These are phyloP conservation scores for Dactylellina leptospora DNA, from an alignment of 2,329 filamentous ascomycete genomes.

Conservation along the genomic window DNA sequence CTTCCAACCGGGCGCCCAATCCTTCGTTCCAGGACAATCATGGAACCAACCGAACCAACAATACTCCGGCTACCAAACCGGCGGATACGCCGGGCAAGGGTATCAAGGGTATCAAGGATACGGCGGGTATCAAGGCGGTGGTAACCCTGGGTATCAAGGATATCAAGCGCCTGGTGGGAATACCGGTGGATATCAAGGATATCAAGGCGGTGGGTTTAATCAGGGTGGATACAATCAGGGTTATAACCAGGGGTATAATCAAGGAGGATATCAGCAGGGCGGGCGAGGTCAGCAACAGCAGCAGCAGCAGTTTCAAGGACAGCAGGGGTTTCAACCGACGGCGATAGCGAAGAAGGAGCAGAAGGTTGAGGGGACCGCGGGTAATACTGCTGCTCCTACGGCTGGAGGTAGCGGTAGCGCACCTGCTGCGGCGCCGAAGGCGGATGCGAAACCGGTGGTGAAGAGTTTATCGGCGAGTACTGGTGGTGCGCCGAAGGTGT, in stretches of 20 bases:
- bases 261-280: conserved; percentile 57
- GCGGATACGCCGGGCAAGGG: conserved; percentile 57
- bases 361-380: conserved; percentile 57
- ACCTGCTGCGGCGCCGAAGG: conserved; percentile 63
- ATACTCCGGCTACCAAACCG: conserved; percentile 62
- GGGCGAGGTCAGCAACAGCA: conserved; percentile 61
- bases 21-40: conserved; percentile 75
- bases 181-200: conserved; percentile 60
- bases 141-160: conserved; percentile 61
- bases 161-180: conserved; percentile 14
- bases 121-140: conserved; percentile 64
- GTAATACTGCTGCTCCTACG: conserved; percentile 60
- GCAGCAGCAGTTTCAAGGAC: conserved; percentile 59
- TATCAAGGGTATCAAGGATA: conserved; percentile 62
- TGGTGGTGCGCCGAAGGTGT: conserved; percentile 64
- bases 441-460: conserved; percentile 59
- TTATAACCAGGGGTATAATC: conserved; percentile 66
- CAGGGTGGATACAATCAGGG: conserved; percentile 62
- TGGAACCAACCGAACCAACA: conserved; percentile 67
- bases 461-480: conserved; percentile 54
- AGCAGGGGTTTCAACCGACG: conserved; percentile 66
- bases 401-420: conserved; percentile 61
- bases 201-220: conserved; percentile 59
- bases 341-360: conserved; percentile 72
- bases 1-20: conserved; percentile 73